Base-by-base conservation (phyloP, 805 yeast genomes). In the Clavispora phyllophila region DNA sequence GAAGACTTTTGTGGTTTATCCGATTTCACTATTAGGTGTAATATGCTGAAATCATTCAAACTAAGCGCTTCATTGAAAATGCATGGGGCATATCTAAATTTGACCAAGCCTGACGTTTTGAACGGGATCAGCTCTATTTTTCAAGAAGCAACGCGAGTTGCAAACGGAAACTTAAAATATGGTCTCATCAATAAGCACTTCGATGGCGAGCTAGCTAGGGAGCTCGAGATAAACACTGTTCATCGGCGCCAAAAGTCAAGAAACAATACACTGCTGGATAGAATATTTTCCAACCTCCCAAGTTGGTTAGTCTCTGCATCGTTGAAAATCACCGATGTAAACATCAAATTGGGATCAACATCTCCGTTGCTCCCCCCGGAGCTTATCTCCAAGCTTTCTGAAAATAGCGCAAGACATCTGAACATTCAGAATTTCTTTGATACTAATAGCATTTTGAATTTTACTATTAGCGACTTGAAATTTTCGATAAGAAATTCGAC, bases 321-420 rank as follows among this genome's bases (percentile, higher is more conserved):
- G 17, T 19, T 63, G 18, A 40, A 40, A 7, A 23, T 60, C 13
- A 38, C 44, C n/a, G 41, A 48, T 5, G 29, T 55, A 19, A 48
- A 48, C 9, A 31, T 70, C 4, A 42, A 47, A 24, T 39, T 70
- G 10, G 74, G 73, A 0, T 66, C 74, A 2, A 51, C 72, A 17
- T 68, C 73, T 7, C 63, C 69, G 1, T 53, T 70, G 28, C 61
- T 69, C 7, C 68, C 47, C 36, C 52, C 39, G 33, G 47, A 39
- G 47, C 54, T 18, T 45, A 49, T 10, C 34, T 46, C 47, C 46
- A 55, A 37, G 54, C 57, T 27, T 48, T 66, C 42, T 26, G 64
- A 40, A 39, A 35, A 22, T 1, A 22, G 51, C 2, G 58, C 54
- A n/a, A 41, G 46, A 6, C n/a, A 22, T 3, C 19, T 53, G 17